phyloP scores from a whole-genome alignment of 192 early-diverging fungal genomes.

The Coemansia sp. region DNA sequence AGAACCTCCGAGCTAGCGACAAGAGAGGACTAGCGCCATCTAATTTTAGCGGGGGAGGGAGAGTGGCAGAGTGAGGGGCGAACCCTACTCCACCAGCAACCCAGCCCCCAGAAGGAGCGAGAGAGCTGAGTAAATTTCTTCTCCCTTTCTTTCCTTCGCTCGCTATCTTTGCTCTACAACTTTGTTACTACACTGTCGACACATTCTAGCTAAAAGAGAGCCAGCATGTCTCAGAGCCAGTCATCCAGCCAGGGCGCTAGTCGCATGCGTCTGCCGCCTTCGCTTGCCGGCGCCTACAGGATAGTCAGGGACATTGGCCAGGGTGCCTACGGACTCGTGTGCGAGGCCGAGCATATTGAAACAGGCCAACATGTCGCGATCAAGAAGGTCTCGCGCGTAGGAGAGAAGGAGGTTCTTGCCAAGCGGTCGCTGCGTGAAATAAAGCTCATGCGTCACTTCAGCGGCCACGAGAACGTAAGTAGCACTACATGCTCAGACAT shows the following conservation, averaged over 20 bases:
- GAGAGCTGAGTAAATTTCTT: neutral
- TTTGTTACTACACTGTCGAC: neutral
- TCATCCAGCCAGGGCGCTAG: slow-evolving; percentile 16
- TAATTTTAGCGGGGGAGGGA: neutral
- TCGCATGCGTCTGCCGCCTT: slow-evolving; percentile 58
- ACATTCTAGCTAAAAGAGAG: neutral
- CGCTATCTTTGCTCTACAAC: neutral
- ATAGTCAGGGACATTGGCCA: slow-evolving; percentile 82
- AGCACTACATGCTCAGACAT: neutral
- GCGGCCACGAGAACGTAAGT: slow-evolving; percentile 85
- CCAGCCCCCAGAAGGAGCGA: neutral
- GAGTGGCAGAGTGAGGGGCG: neutral
- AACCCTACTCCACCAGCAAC: neutral
- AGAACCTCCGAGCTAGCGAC: neutral
- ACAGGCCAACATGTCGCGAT: slow-evolving; percentile 87
- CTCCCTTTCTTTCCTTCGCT: neutral
- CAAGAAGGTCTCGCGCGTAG: slow-evolving; percentile 84
- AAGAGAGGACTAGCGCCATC: neutral
- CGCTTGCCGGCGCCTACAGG: slow-evolving; percentile 62
- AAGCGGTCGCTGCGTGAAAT: slow-evolving; percentile 90
- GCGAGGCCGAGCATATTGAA: slow-evolving; percentile 80
- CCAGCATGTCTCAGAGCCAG: slow-evolving; percentile 34
- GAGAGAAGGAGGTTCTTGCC: slow-evolving; percentile 81
- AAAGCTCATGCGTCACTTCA: slow-evolving; percentile 89
- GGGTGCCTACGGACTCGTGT: slow-evolving; percentile 88